Evolutionary conservation across 768 basidiomycete species (phyloP).

Genomic region (Kwoniella dendrophila): DNA sequence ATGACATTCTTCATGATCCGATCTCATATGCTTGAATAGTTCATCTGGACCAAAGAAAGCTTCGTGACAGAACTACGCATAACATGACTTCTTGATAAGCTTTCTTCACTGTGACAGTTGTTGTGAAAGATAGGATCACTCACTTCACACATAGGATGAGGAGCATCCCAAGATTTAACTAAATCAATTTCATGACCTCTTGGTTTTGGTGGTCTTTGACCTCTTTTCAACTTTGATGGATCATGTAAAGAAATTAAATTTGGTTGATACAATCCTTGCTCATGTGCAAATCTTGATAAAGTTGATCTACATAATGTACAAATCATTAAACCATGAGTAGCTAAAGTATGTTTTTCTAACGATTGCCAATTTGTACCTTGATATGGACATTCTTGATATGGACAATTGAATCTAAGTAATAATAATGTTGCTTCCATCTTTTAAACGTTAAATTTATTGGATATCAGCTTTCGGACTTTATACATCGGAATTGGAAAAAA

Average conservation of each 20-base stretch:
- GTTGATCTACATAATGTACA: constrained; percentile 85
- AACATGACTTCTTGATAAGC: too few species aligned
- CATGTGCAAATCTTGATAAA: constrained; percentile 95
- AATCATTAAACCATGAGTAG: constrained; percentile 72
- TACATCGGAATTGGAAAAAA: neutral
- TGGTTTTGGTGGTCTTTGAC: constrained; percentile 46
- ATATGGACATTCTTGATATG: constrained; percentile 78
- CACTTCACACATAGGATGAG: constrained; percentile 57
- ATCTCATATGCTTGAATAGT: constrained; percentile 88
- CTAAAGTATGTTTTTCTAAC: constrained; percentile 79
- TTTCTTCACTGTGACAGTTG: too few species aligned
- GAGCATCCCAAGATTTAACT: constrained; percentile 52
- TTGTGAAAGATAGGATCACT: constrained; percentile 9
- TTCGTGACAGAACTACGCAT: constrained; percentile 88
- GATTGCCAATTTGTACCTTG: constrained; percentile 86
- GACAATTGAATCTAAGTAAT: constrained; percentile 91
- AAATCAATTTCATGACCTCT: constrained; percentile 50
- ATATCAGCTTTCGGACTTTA: constrained; percentile 5
- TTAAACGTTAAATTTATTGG: neutral
- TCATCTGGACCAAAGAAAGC: constrained; percentile 93
- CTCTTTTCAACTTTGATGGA: constrained; percentile 64
- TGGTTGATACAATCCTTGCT: constrained; percentile 79
- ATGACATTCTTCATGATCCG: constrained; percentile 94
- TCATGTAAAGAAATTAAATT: constrained; percentile 70
- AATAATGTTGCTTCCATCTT: constrained; percentile 89